phyloP scores from a whole-genome alignment of 345 rosid species.

The Gossypium rotundifolium region DNA sequence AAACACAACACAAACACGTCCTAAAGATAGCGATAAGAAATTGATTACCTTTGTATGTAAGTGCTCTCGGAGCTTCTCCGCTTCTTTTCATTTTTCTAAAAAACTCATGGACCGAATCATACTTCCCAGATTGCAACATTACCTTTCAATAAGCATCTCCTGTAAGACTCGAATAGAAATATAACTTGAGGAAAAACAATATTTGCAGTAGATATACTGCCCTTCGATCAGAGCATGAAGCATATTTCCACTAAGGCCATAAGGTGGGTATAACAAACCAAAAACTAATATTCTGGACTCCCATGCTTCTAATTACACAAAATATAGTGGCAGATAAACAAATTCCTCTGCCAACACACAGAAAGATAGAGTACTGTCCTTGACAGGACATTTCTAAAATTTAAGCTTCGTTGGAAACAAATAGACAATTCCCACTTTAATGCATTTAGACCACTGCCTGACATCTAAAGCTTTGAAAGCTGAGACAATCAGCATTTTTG shows the following conservation, averaged over 20 bases:
- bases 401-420: not conserved
- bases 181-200: constrained; percentile 16
- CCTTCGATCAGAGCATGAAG: not conserved
- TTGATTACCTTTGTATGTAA: constrained; percentile 65
- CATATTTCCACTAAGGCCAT: not conserved
- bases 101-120: constrained; percentile 61
- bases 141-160: constrained; percentile 66
- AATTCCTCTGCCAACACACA: not conserved
- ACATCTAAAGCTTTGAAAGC: not conserved
- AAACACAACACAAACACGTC: not conserved
- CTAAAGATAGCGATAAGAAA: constrained; percentile 2
- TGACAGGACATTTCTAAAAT: not conserved
- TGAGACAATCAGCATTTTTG: not conserved
- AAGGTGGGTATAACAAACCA: not conserved
- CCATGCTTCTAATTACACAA: not conserved
- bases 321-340: not conserved
- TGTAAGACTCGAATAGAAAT: constrained; percentile 45
- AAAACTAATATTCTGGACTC: not conserved
- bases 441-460: constrained; percentile 2
- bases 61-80: constrained; percentile 67
- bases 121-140: constrained; percentile 83
- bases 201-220: constrained; percentile 10
- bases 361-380: not conserved
- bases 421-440: not conserved
- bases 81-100: constrained; percentile 71